These are phyloP conservation scores for Penicillium sp. DNA, from an alignment of 2,329 filamentous ascomycete genomes.

Conservation along the genomic window DNA sequence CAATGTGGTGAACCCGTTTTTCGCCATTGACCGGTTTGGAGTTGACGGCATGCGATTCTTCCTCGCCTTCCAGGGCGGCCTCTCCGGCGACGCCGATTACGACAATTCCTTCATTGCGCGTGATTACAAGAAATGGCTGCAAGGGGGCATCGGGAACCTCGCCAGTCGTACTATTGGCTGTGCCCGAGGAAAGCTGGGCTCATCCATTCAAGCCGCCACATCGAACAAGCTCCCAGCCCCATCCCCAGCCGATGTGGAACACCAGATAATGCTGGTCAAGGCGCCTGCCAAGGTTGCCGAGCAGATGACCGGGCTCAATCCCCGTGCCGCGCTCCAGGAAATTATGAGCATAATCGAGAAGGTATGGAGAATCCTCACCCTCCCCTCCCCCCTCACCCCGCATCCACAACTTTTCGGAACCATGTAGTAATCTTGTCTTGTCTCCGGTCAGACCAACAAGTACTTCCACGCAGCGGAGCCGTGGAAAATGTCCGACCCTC, in stretches of 20 bases:
- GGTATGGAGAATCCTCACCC: slow-evolving; percentile 46
- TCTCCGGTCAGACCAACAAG: slow-evolving; percentile 61
- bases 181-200: slow-evolving; percentile 70
- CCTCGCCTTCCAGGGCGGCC: slow-evolving; percentile 77
- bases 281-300: slow-evolving; percentile 50
- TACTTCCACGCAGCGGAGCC: slow-evolving; percentile 69
- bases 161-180: slow-evolving; percentile 70
- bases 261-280: slow-evolving; percentile 46
- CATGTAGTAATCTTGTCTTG: slow-evolving; percentile 14
- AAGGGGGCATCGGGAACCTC: slow-evolving; percentile 79
- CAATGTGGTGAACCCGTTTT: slow-evolving; percentile 93
- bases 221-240: slow-evolving; percentile 34
- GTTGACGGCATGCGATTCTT: slow-evolving; percentile 89
- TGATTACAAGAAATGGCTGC: slow-evolving; percentile 78
- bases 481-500: slow-evolving; percentile 64
- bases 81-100: slow-evolving; percentile 80
- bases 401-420: slow-evolving; percentile 5
- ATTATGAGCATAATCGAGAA: slow-evolving; percentile 67
- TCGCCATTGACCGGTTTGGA: slow-evolving; percentile 86
- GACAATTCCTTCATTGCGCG: slow-evolving; percentile 75
- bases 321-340: slow-evolving; percentile 66
- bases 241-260: slow-evolving; percentile 35
- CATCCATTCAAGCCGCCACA: slow-evolving; percentile 56
- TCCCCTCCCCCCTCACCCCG: slow-evolving; percentile 5
- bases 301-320: slow-evolving; percentile 67